Base-by-base conservation (phyloP, 164 flowering plant species). In the Sedum album region DNA sequence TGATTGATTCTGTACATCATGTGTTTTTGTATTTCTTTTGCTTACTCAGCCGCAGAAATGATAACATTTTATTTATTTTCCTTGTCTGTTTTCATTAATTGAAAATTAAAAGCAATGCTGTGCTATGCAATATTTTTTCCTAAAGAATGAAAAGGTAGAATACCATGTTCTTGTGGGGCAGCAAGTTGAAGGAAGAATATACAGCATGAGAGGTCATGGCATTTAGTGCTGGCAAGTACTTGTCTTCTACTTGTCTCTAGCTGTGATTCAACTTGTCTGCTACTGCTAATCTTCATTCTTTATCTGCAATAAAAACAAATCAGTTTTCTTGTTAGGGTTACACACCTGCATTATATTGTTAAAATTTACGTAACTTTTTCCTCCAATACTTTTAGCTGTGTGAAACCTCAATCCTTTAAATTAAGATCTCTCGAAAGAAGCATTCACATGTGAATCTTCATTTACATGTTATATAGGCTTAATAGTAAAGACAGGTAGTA, bases 191-290 rank as follows among this genome's bases (percentile, higher is more conserved):
- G 48, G 26, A 21, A 20, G 11, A 49, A 49, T 49, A 49, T 49
- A 25, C 57, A 49, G 57, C 57, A 49, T 49, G 10, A 49, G 26
- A 21, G n/a, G 25, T 25, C 57, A 49, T n/a, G 7, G 57, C 57
- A 49, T 49, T 49, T 49, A 49, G 57, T 49, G 57, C 57, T 49
- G 25, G 57, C 57, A 49, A 49, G 57, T n/a, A 21, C 25, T 20
- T 49, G 51, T 46, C n/a, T 46, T 46, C 51, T 46, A 21, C 1
- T 49, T n/a, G 57, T 44, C 48, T 44, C 48, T 13, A n/a, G 14
- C 60, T 35, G 38, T 35, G 38, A 3, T 7, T 21, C 28, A 53
- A 25, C 60, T 21, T 49, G 55, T 21, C 60, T 21, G 26, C 28
- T 53, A 8, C 60, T 53, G 28, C 2, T 53, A 7, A 53, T 53